Base-by-base conservation (phyloP, 768 basidiomycete species). In the Clitopilus hobsonii region DNA sequence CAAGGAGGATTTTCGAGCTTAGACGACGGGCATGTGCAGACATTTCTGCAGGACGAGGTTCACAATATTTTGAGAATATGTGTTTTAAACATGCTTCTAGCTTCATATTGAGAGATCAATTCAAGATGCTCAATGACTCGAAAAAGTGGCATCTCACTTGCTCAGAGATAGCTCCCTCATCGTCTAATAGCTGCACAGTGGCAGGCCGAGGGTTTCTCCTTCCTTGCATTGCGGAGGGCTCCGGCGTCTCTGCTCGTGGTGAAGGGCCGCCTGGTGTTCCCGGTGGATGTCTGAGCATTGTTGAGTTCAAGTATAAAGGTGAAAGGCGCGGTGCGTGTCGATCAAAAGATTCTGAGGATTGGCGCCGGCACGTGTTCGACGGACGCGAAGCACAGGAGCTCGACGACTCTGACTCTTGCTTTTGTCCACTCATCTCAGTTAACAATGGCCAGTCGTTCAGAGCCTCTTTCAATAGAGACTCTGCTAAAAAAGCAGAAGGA, bases 401-500 rank as follows among this genome's bases (percentile, higher is more conserved):
- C n/a, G n/a, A n/a, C n/a, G n/a, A 45, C 41, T 36, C 41, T 45
- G 41, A 45, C 41, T 45, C 41, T 45, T 45, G 41, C 41, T 45
- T 18, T 45, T 11, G 18, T 45, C 22, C 41, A 23, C 22, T 53
- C 49, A 38, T 26, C 47, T 22, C 22, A 38, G 54, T n/a, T n/a
- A n/a, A 38, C 23, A 54, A 65, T 65, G 64, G 61, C 70, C 18
- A 74, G 71, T 58, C 74, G 75, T 60, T 59, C 80, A 45, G 83
- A 88, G 66, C 95, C 95, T 0, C 74, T 97, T 36, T 96, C 94
- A 5, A 95, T 98, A 57, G 93, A 97, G 65, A 78, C 82, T 30
- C 73, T 98, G 56, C 76, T 98, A 23, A 84, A 89, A 61, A 90
- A 88, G 72, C 96, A 98, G 71, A 86, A 83, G 61, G 83, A 78